Base-by-base conservation (phyloP, 768 basidiomycete species). In the Lyophyllum decastes region DNA sequence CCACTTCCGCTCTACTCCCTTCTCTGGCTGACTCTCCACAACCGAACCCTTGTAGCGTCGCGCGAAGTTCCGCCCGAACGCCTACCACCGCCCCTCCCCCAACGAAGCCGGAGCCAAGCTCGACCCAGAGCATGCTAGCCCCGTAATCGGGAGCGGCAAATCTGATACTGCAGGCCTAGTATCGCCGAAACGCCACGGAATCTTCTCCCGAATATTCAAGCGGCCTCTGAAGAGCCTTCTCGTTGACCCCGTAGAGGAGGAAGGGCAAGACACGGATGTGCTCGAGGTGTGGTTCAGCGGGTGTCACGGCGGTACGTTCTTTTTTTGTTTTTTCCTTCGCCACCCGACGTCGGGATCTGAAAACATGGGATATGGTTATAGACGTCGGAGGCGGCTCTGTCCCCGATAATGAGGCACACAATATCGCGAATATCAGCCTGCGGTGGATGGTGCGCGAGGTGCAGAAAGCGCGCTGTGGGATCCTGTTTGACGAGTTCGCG, bases 211-310 rank as follows among this genome's bases (percentile, higher is more conserved):
- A 30, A 34, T 58, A 21, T 59, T 40, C 34, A 63, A 57, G 55
- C 49, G 47, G 12, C 50, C 22, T 5, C 48, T 21, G 52, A 33
- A 34, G 25, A 58, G 21, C 27, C 10, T 63, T 2, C 41, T 63
- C 2, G 34, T 54, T 4, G 47, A 41, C n/a, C 38, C 54, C 22
- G 19, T 11, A 46, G 60, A 59, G 17, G 58, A 57, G 24, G n/a
- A 45, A 6, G 47, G 58, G 26, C 57, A 59, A 10, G 59, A 66
- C 25, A 65, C 64, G 24, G 84, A 91, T 68, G 84, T 90, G 14
- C 67, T 85, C 12, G 91, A 94, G 67, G 89, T 92, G 2, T 94
- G 90, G 90, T 94, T 94, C 63, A 64, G 83, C 6, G 91, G 91
- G 1, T 83, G 84, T 59, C 91, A 92, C 63, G 67, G 72, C 43